phyloP scores from a whole-genome alignment of 1,284 basidiomycete species.

The Ganoderma leucocontextum region DNA sequence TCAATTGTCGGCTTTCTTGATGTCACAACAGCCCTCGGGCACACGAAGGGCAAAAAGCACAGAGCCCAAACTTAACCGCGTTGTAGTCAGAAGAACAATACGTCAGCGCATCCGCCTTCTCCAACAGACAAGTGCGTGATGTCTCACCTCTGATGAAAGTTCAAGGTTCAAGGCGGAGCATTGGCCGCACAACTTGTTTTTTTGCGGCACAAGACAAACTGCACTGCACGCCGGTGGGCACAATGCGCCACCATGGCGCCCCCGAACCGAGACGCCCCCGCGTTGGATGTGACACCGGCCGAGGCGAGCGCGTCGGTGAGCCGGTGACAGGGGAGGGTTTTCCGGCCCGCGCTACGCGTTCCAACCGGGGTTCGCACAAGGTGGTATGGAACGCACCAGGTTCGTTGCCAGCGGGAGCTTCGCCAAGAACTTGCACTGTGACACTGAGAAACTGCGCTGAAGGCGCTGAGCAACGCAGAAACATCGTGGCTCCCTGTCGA shows the following conservation, averaged over 20 bases:
- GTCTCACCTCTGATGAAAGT: conserved; percentile 5
- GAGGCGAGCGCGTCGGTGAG: not conserved
- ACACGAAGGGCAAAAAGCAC: conserved; percentile 1
- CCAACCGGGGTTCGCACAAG: conserved; percentile 1
- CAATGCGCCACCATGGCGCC: not conserved
- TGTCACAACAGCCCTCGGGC: not conserved
- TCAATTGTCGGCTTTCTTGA: not conserved
- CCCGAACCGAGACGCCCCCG: not conserved
- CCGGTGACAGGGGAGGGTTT: not conserved
- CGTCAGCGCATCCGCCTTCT: not conserved
- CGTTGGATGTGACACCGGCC: not conserved
- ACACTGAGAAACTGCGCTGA: not conserved
- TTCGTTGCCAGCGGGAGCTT: conserved; percentile 18
- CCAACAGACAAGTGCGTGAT: not conserved
- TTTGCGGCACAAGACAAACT: not conserved
- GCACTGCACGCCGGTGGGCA: not conserved
- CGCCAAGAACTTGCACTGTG: not conserved
- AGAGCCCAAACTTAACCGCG: not conserved
- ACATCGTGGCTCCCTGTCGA: not conserved
- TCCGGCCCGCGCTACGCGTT: not conserved
- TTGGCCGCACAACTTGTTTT: not conserved
- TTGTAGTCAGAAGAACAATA: not conserved
- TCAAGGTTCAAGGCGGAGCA: conserved; percentile 2
- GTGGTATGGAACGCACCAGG: conserved; percentile 7
- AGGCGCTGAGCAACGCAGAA: conserved; percentile 13